A percentile compares a stretch with the other conserved stretches of the same genome.
phyloP scores from a whole-genome alignment of 305 asterid genomes.

The Petunia hybrid region DNA sequence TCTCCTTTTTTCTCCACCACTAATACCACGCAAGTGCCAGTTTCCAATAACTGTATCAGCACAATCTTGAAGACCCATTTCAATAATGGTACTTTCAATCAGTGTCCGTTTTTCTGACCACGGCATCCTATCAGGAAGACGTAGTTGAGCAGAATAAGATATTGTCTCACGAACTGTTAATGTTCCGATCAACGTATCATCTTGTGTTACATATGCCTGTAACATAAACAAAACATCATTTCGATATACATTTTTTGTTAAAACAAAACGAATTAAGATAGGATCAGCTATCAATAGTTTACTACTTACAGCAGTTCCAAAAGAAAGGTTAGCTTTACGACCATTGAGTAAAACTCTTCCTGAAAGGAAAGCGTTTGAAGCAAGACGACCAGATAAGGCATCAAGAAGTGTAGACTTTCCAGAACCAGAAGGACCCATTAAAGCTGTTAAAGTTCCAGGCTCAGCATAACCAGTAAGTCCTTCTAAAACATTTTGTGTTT shows the following conservation, averaged over 20 bases:
- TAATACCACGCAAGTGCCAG: conserved; percentile 93
- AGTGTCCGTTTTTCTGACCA: conserved; percentile 75
- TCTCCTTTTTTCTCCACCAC: conserved; percentile 94
- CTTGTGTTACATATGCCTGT: conserved; percentile 98
- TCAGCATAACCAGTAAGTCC: conserved; percentile 86
- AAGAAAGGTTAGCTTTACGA: conserved; percentile 82
- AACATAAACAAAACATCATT: background rate
- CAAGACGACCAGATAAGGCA: conserved; percentile 88
- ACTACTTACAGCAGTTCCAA: conserved; percentile 84
- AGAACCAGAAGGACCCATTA: conserved; percentile 98
- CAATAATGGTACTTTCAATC: conserved; percentile 90
- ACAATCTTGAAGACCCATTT: conserved; percentile 98
- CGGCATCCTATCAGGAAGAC: conserved; percentile 88
- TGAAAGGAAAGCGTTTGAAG: conserved; percentile 85
- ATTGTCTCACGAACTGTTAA: conserved; percentile 92
- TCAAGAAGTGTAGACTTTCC: conserved; percentile 93
- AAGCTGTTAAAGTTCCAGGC: conserved; percentile 91
- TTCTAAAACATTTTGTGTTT: conserved; percentile 79
- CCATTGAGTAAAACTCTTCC: conserved; percentile 89
- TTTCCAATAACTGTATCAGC: conserved; percentile 95
- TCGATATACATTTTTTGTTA: background rate
- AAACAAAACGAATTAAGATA: background rate
- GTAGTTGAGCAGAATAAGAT: conserved; percentile 80
- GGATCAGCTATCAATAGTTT: background rate
- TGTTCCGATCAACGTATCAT: conserved; percentile 92